Conservation (phyloP, 768 basidiomycete genomes). For the Candolleomyces aberdarensis region DNA sequence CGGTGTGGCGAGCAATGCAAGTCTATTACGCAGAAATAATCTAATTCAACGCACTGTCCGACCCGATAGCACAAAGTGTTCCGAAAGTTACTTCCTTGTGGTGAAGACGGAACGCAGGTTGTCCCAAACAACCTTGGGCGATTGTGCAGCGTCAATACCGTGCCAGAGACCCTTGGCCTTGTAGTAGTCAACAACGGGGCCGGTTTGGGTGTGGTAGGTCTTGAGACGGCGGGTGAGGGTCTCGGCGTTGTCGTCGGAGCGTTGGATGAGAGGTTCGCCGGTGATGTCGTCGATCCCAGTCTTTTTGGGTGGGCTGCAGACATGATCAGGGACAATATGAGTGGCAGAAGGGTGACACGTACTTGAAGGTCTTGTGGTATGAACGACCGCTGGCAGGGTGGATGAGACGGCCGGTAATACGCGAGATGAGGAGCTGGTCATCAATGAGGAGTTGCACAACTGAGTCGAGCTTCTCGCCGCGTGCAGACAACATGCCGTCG, state of each 20-base stretch:
- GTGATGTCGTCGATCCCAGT: conserved; percentile 89
- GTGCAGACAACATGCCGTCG: conserved; percentile 79
- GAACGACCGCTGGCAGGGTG: conserved; percentile 87
- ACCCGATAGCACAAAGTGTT: neutral
- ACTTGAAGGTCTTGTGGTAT: conserved; percentile 97
- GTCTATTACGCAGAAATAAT: too few relatives aligned
- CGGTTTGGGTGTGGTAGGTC: conserved; percentile 92
- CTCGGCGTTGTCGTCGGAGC: conserved; percentile 97
- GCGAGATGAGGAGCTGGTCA: conserved; percentile 93
- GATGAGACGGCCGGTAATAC: conserved; percentile 94
- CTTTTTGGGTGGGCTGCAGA: conserved; percentile 91
- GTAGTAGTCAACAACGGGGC: conserved; percentile 96
- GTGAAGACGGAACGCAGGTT: conserved; percentile 39
- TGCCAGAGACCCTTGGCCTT: conserved; percentile 87
- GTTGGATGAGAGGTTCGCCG: conserved; percentile 94
- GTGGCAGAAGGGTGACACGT: conserved; percentile 26
- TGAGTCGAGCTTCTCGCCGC: conserved; percentile 88
- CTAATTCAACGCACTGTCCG: neutral
- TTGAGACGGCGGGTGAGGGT: conserved; percentile 84
- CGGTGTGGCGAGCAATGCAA: too few relatives aligned
- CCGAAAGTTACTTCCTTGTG: neutral
- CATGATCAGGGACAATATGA: too few relatives aligned
- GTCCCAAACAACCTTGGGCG: conserved; percentile 91
- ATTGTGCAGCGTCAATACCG: conserved; percentile 91
- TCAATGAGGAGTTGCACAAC: conserved; percentile 91